Conservation (phyloP, 2,329 filamentous ascomycete genomes). For the Aspergillus pseudoviridinutans region DNA sequence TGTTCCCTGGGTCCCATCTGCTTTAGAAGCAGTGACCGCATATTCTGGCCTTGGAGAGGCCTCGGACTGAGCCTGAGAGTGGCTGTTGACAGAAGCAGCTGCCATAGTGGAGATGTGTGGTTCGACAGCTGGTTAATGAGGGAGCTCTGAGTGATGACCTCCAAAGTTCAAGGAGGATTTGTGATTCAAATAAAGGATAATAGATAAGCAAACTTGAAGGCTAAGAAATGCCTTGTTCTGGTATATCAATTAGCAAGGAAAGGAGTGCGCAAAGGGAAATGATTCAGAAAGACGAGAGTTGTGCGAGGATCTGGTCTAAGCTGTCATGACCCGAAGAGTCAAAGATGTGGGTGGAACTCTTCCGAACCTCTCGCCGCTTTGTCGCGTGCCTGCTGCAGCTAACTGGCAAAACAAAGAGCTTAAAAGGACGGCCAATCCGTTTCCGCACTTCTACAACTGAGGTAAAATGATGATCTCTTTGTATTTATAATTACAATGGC, state of each 20-base stretch:
- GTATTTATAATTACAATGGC: not conserved
- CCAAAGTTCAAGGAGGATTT: not conserved
- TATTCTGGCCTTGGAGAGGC: conserved; percentile 61
- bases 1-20: conserved; percentile 36
- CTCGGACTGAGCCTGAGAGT: conserved; percentile 58
- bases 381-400: conserved; percentile 16
- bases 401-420: not conserved
- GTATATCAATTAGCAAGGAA: not conserved
- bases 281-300: conserved; percentile 2
- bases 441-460: not conserved
- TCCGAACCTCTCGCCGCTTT: conserved; percentile 24
- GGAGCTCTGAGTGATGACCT: not conserved
- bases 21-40: conserved; percentile 41
- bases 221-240: not conserved
- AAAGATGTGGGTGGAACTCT: conserved; percentile 32
- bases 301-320: conserved; percentile 9
- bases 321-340: conserved; percentile 14
- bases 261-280: not conserved
- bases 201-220: not conserved
- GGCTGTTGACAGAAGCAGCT: conserved; percentile 59
- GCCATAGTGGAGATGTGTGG: conserved; percentile 48
- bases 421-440: not conserved
- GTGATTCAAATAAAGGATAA: not conserved
- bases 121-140: not conserved
- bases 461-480: not conserved